These are phyloP conservation scores for Graphium sp. DNA, from an alignment of 2,329 filamentous ascomycete species.

Conservation along the genomic window DNA sequence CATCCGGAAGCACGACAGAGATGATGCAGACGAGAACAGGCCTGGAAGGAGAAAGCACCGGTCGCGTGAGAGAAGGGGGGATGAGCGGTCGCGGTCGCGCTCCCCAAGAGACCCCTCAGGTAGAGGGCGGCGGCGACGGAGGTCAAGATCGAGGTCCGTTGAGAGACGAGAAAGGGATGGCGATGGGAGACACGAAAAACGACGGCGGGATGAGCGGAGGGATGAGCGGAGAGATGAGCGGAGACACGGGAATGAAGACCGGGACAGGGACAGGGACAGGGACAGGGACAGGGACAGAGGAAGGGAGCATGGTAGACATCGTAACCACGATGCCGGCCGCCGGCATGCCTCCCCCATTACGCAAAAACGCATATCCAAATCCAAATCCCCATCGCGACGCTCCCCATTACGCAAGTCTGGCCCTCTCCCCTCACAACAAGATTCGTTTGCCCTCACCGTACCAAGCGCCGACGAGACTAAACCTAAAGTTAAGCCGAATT, in stretches of 20 bases:
- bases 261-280: not conserved
- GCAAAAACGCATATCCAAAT: too few relatives aligned
- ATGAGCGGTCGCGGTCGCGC: conserved; percentile 1
- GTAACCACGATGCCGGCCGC: too few relatives aligned
- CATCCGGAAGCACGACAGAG: not conserved
- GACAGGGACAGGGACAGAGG: not conserved
- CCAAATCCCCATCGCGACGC: too few relatives aligned
- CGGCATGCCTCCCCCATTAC: too few relatives aligned
- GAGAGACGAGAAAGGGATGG: too few relatives aligned
- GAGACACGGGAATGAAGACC: not conserved
- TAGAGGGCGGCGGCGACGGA: not conserved
- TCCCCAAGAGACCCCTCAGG: not conserved
- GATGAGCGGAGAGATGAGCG: not conserved
- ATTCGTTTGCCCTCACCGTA: conserved; percentile 36
- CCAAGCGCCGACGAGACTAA: conserved; percentile 14
- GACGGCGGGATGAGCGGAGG: not conserved
- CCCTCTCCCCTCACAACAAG: conserved; percentile 41
- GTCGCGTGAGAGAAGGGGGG: not conserved
- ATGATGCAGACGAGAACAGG: not conserved
- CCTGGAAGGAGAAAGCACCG: not conserved
- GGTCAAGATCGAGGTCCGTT: too few relatives aligned
- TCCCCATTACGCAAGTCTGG: conserved; percentile 16
- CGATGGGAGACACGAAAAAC: too few relatives aligned
- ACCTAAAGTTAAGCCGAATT: conserved; percentile 81
- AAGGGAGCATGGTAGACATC: too few relatives aligned